phyloP scores from a whole-genome alignment of 2,329 filamentous ascomycete genomes.

The Pyrenophora teres region DNA sequence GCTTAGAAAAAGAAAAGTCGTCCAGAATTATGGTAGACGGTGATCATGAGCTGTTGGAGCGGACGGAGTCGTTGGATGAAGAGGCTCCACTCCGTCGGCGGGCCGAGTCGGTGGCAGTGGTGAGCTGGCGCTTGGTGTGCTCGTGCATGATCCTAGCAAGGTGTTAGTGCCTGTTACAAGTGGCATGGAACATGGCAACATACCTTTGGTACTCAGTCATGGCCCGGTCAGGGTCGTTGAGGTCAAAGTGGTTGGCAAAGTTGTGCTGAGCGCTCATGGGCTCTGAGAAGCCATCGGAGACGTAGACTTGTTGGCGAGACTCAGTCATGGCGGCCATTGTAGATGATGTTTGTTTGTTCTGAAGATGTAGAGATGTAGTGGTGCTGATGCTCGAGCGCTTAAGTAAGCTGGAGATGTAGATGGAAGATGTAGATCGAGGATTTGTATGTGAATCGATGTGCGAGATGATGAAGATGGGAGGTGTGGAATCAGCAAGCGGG shows the following conservation, averaged over 20 bases:
- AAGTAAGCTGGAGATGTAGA: background rate
- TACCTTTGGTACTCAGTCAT: constrained; percentile 54
- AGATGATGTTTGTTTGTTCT: background rate
- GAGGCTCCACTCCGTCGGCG: constrained; percentile 43
- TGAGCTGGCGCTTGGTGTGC: constrained; percentile 56
- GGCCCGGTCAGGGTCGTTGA: constrained; percentile 45
- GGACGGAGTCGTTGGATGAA: constrained; percentile 20
- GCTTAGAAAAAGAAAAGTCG: background rate
- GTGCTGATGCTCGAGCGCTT: background rate
- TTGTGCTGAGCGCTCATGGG: constrained; percentile 51
- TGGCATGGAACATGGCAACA: constrained; percentile 8
- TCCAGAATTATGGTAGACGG: background rate
- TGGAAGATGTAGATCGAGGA: constrained; percentile 8
- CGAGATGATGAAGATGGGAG: background rate
- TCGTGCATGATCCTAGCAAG: constrained; percentile 53
- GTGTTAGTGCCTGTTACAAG: constrained; percentile 15
- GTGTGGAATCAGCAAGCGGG: constrained; percentile 15
- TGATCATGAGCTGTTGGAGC: constrained; percentile 27
- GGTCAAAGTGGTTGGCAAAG: constrained; percentile 51
- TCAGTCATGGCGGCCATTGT: constrained; percentile 31
- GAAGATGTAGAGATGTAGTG: background rate
- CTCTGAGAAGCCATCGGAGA: constrained; percentile 48
- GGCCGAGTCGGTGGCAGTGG: constrained; percentile 52
- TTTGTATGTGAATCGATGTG: constrained; percentile 6
- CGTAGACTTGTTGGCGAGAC: constrained; percentile 40